Conservation (phyloP, 805 yeast genomes). For the Diddensiella transvaalensis region DNA sequence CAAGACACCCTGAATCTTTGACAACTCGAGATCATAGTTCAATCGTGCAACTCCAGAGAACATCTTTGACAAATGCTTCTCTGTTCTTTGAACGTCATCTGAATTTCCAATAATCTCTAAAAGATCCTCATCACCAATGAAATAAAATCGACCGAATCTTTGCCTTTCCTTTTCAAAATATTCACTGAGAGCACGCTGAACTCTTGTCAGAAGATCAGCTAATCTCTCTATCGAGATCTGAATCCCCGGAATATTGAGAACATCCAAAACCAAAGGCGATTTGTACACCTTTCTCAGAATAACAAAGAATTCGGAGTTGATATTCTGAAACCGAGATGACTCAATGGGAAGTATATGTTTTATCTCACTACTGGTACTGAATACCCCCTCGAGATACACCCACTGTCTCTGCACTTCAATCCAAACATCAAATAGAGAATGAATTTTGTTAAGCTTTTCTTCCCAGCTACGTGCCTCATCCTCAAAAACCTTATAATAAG, state of each 20-base stretch:
- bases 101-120: slow-evolving; percentile 75
- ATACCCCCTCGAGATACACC: slow-evolving; percentile 79
- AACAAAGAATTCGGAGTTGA: slow-evolving; percentile 58
- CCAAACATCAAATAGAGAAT: slow-evolving; percentile 62
- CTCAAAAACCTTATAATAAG: slow-evolving; percentile 57
- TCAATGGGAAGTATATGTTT: slow-evolving; percentile 65
- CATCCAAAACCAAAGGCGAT: slow-evolving; percentile 52
- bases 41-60: slow-evolving; percentile 59
- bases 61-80: slow-evolving; percentile 64
- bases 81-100: slow-evolving; percentile 43
- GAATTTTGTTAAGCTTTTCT: slow-evolving; percentile 47
- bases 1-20: slow-evolving; percentile 42
- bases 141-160: slow-evolving; percentile 75
- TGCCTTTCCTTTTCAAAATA: slow-evolving; percentile 78
- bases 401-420: slow-evolving; percentile 84
- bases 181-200: slow-evolving; percentile 65
- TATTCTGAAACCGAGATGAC: slow-evolving; percentile 56
- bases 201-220: slow-evolving; percentile 51
- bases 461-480: slow-evolving; percentile 55
- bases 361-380: slow-evolving; percentile 53
- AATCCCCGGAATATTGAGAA: slow-evolving; percentile 49
- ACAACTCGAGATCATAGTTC: slow-evolving; percentile 33
- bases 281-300: slow-evolving; percentile 49
- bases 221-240: slow-evolving; percentile 45
- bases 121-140: slow-evolving; percentile 86